A percentile compares a stretch with the other conserved stretches of the same genome.
These are phyloP conservation scores for Ballota nigra DNA, from an alignment of 257 asterid species.

Conservation along the genomic window DNA sequence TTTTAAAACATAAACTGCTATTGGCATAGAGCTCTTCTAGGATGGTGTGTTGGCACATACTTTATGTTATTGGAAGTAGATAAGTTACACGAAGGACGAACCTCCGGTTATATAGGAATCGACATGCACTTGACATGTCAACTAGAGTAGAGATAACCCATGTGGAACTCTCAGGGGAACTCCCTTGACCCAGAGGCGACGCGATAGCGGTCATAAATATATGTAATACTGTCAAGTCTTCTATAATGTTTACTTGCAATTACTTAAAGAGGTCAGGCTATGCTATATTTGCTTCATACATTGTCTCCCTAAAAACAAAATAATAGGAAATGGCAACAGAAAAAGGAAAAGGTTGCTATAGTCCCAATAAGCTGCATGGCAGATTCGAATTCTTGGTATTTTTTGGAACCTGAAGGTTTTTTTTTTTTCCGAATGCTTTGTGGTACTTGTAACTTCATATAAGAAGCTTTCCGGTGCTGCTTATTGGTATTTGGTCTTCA, in stretches of 20 bases:
- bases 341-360: background rate
- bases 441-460: background rate
- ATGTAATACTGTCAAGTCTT: background rate
- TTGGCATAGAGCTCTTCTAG: background rate
- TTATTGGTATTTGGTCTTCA: background rate
- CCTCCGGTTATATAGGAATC: background rate
- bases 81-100: too few species aligned
- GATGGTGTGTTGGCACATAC: background rate
- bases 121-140: background rate
- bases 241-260: background rate
- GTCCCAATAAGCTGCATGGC: background rate
- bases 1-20: background rate
- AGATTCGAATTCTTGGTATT: background rate
- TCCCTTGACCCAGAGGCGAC: background rate
- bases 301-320: constrained; percentile 1
- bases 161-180: background rate
- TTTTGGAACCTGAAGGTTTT: background rate
- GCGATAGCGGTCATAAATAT: background rate
- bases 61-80: too few species aligned
- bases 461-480: background rate
- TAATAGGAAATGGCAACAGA: constrained; percentile 3
- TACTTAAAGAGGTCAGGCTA: background rate
- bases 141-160: background rate
- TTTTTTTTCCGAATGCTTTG: background rate
- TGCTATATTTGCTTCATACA: background rate